phyloP scores from a whole-genome alignment of 352 stramenopile species.

The Globisporangium megalacanthum region DNA sequence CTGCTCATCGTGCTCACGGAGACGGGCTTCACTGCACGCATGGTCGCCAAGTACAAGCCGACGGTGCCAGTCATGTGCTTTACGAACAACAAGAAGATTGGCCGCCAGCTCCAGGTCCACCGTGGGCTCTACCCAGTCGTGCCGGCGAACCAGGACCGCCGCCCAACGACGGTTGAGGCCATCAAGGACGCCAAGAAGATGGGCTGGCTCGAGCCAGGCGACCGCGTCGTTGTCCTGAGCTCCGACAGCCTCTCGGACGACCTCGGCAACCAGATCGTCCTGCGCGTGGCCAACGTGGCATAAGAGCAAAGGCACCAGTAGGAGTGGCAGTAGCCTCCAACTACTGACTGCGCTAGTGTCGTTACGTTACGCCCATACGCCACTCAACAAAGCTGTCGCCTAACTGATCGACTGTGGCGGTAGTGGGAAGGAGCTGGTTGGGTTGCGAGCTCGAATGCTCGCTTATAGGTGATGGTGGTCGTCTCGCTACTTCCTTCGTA shows the following conservation, averaged over 20 bases:
- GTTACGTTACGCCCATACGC: too few species aligned
- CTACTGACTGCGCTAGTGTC: too few species aligned
- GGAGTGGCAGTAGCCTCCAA: not conserved
- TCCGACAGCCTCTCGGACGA: conserved; percentile 76
- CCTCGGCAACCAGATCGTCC: conserved; percentile 77
- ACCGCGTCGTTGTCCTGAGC: conserved; percentile 88
- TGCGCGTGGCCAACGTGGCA: conserved; percentile 74
- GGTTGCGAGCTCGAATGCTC: too few species aligned
- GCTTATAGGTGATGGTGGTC: too few species aligned
- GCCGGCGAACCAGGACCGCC: conserved; percentile 44
- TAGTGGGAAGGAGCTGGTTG: too few species aligned
- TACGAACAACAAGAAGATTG: conserved; percentile 83
- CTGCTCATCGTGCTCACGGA: conserved; percentile 83
- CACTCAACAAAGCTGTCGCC: too few species aligned
- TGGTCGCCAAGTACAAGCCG: conserved; percentile 89
- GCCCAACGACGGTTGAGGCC: conserved; percentile 75
- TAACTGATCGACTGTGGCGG: too few species aligned
- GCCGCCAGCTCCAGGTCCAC: conserved; percentile 89
- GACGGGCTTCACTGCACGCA: conserved; percentile 75
- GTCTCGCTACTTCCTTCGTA: not conserved
- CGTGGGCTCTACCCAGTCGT: conserved; percentile 74
- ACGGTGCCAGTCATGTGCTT: conserved; percentile 91
- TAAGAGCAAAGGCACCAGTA: conserved; percentile 22
- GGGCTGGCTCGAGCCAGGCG: conserved; percentile 83
- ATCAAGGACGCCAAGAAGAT: conserved; percentile 89